Evolutionary conservation across 306 rosid species (phyloP).

Genomic region (Begonia loranthoides): DNA sequence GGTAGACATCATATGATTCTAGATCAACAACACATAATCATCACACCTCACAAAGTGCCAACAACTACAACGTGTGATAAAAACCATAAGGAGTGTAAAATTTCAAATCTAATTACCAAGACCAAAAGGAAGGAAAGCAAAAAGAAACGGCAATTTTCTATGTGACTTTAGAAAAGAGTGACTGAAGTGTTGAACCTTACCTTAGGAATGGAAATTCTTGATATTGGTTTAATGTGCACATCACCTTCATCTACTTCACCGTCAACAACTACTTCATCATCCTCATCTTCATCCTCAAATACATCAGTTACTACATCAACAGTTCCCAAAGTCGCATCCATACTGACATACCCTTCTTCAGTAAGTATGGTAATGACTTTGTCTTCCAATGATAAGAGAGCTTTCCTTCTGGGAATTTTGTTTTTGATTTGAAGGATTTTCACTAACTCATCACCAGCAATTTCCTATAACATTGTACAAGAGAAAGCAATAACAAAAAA

Average conservation of each 20-base stretch:
- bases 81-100: too few relatives aligned
- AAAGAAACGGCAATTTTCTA: conserved; percentile 3
- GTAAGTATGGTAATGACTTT: conserved; percentile 68
- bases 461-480: conserved; percentile 38
- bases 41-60: too few relatives aligned
- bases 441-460: conserved; percentile 62
- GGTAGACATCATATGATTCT: too few relatives aligned
- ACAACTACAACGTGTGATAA: too few relatives aligned
- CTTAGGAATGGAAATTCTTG: conserved; percentile 41
- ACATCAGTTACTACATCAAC: conserved; percentile 46
- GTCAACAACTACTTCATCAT: conserved; percentile 85
- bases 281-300: conserved; percentile 88
- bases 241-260: conserved; percentile 99
- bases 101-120: background rate
- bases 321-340: conserved; percentile 28
- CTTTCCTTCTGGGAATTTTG: conserved; percentile 90
- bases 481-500: too few relatives aligned
- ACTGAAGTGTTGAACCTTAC: conserved; percentile 25
- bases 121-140: background rate
- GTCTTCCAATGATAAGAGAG: conserved; percentile 67
- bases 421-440: conserved; percentile 60
- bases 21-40: too few relatives aligned
- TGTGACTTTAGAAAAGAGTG: too few relatives aligned
- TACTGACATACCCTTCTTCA: conserved; percentile 62
- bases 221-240: conserved; percentile 81